Conservation (phyloP, 225 moss, liverwort and hornwort genomes). For the Physcomitrellopsis africana region DNA sequence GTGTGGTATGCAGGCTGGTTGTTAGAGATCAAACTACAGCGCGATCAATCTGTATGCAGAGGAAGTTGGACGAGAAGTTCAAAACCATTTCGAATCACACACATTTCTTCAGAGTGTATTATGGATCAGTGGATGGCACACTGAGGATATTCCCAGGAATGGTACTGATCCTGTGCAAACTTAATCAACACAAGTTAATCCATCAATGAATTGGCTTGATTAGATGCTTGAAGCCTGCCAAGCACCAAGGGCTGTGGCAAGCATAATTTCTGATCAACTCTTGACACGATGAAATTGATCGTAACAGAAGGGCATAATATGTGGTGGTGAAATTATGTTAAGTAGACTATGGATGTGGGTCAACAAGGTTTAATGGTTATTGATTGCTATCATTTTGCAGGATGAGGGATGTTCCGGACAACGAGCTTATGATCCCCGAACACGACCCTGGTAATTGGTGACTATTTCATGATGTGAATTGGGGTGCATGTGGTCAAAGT, state of each 20-base stretch:
- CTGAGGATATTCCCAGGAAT: constrained; percentile 14
- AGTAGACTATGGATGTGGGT: no score
- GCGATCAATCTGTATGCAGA: neutral
- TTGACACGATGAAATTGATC: no score
- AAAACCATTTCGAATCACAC: neutral
- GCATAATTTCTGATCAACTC: no score
- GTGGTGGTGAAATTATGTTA: no score
- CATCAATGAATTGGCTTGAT: no score
- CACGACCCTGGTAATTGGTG: constrained; percentile 23
- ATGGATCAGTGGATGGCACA: constrained; percentile 18
- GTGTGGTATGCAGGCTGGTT: neutral
- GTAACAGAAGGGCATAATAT: no score
- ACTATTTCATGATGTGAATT: neutral
- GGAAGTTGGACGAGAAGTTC: neutral
- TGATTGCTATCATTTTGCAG: constrained; percentile 2
- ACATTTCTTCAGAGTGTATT: constrained; percentile 17
- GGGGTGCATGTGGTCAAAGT: neutral
- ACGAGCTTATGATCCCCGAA: constrained; percentile 19
- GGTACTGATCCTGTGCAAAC: neutral
- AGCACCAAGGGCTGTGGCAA: no score
- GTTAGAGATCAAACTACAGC: neutral
- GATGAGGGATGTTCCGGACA: neutral
- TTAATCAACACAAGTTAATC: no score
- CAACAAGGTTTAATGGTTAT: no score
- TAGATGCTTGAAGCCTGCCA: no score